Percentiles rank a stretch among this genome's conserved stretches.
These are phyloP conservation scores for Fusarium pseudoanthophilum DNA, from an alignment of 2,329 filamentous ascomycete species.

Conservation along the genomic window DNA sequence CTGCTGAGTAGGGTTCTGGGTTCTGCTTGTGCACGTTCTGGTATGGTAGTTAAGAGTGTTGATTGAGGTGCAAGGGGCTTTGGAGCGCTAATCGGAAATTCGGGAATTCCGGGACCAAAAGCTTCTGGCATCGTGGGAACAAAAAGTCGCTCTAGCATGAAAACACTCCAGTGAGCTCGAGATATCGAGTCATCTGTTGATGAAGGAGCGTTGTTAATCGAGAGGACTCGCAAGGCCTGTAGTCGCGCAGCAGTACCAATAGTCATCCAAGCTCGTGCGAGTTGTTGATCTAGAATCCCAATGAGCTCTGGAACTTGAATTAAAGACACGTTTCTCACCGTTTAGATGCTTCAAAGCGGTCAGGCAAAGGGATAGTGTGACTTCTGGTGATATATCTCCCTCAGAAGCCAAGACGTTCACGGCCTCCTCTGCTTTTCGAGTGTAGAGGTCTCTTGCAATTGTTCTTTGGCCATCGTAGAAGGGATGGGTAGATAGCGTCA, in stretches of 20 bases:
- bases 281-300: background rate
- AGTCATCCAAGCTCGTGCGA: background rate
- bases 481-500: background rate
- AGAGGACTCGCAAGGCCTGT: background rate
- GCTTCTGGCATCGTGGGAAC: background rate
- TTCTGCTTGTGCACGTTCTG: background rate
- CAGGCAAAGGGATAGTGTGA: background rate
- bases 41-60: background rate
- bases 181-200: background rate
- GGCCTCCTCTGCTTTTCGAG: background rate
- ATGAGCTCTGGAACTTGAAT: background rate
- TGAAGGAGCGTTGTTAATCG: rapidly evolving
- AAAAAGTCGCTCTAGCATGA: background rate
- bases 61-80: background rate
- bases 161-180: background rate
- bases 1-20: background rate
- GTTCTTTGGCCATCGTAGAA: background rate
- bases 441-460: background rate
- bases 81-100: background rate
- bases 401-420: rapidly evolving
- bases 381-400: background rate
- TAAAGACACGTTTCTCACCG: background rate
- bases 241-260: background rate
- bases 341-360: background rate
- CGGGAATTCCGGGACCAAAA: rapidly evolving